Evolutionary conservation across 2,329 filamentous ascomycete species (phyloP).

Genomic region (Ilyonectria mors-panacis): DNA sequence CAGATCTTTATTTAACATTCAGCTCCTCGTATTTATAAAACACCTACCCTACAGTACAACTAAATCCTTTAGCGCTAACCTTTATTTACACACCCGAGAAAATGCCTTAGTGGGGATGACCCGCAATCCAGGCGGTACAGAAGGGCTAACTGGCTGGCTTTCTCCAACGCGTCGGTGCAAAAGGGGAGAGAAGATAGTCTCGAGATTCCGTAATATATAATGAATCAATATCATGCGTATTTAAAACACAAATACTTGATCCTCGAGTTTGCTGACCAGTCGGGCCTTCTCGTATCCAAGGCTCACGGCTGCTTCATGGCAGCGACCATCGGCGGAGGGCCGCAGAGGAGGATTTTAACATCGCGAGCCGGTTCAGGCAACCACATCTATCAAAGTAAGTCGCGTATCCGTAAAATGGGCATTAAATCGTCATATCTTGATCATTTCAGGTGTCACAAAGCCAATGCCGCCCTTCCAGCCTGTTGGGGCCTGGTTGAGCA

Average conservation of each 20-base stretch:
- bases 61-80: no score
- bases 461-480: conserved; percentile 92
- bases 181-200: no score
- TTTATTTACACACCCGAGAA: no score
- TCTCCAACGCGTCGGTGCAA: no score
- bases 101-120: no score
- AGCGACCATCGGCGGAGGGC: conserved; percentile 91
- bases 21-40: no score
- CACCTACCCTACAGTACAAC: no score
- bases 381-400: conserved; percentile 68
- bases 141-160: no score
- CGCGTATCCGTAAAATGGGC: neutral
- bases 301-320: conserved; percentile 90
- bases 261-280: conserved; percentile 95
- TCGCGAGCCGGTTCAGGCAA: conserved; percentile 86
- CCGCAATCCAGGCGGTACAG: no score
- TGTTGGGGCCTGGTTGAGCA: conserved; percentile 93
- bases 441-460: conserved; percentile 94
- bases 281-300: conserved; percentile 92
- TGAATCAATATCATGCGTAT: no score
- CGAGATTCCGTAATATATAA: no score
- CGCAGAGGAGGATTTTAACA: conserved; percentile 77
- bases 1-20: no score
- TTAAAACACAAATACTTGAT: conserved; percentile 94
- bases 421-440: conserved; percentile 74